Evolutionary conservation across 352 stramenopile genomes (phyloP).

Genomic region (Phytophthora pini): DNA sequence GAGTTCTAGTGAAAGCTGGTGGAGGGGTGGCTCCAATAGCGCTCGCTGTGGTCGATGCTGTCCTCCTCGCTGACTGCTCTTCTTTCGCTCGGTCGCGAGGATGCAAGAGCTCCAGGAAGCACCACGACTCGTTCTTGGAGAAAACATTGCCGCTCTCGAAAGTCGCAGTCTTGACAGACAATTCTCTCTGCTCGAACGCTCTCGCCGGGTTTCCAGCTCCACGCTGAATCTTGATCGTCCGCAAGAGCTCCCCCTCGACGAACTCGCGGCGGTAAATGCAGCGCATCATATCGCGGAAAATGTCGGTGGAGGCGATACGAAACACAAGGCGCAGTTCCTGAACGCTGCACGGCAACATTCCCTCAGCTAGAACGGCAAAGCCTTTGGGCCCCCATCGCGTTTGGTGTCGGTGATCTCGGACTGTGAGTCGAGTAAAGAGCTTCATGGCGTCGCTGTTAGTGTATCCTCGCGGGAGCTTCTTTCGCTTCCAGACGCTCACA

Average conservation of each 20-base stretch:
- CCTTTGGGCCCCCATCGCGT: slow-evolving; percentile 42
- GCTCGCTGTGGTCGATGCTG: slow-evolving; percentile 29
- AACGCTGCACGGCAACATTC: slow-evolving; percentile 38
- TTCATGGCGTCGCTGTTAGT: slow-evolving; percentile 33
- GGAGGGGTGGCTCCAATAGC: slow-evolving; percentile 3
- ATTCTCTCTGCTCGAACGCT: slow-evolving; percentile 31
- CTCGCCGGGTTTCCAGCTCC: slow-evolving; percentile 14
- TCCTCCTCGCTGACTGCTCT: slow-evolving; percentile 26
- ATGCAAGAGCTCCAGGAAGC: slow-evolving; percentile 49
- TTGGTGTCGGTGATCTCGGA: slow-evolving; percentile 31
- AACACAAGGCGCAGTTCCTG: slow-evolving; percentile 53
- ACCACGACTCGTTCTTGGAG: slow-evolving; percentile 48
- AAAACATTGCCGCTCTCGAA: slow-evolving; percentile 49
- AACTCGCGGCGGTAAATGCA: slow-evolving; percentile 44
- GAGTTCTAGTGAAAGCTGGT: slow-evolving; percentile 42
- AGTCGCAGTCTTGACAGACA: slow-evolving; percentile 44
- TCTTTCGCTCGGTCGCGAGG: slow-evolving; percentile 33
- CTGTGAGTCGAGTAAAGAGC: slow-evolving; percentile 32
- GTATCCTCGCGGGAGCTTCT: slow-evolving; percentile 28
- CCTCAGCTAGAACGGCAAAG: slow-evolving; percentile 45
- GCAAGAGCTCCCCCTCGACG: slow-evolving; percentile 44
- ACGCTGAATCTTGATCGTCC: slow-evolving; percentile 33
- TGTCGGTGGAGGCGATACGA: slow-evolving; percentile 28
- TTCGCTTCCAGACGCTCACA: slow-evolving; percentile 42
- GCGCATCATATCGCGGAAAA: slow-evolving; percentile 45